These are phyloP conservation scores for Xylariaceae sp. DNA, from an alignment of 2,329 filamentous ascomycete species.

Conservation along the genomic window DNA sequence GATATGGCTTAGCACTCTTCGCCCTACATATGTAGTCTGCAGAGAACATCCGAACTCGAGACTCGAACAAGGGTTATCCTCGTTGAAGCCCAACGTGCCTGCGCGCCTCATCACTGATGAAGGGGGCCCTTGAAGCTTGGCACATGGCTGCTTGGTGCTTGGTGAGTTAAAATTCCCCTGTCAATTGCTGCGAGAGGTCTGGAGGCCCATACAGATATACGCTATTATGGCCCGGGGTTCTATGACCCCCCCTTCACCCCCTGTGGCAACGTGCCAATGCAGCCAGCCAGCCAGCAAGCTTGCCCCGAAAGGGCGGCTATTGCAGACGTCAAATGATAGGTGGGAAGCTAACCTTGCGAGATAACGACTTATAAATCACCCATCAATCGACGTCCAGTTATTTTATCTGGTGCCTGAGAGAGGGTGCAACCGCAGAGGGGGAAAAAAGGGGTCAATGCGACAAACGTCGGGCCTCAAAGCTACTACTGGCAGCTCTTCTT, in stretches of 20 bases:
- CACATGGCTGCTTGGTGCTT: too few relatives aligned
- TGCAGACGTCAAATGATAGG: slow-evolving; percentile 14
- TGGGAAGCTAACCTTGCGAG: neutral
- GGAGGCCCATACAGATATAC: too few relatives aligned
- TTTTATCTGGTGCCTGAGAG: neutral
- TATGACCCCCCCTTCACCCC: too few relatives aligned
- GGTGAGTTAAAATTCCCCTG: slow-evolving; percentile 17
- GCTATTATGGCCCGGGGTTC: too few relatives aligned
- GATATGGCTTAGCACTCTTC: neutral
- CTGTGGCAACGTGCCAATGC: slow-evolving; percentile 2
- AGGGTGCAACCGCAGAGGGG: neutral
- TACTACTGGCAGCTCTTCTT: neutral
- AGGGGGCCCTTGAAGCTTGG: slow-evolving; percentile 7
- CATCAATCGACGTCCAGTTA: neutral
- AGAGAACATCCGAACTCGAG: slow-evolving; percentile 12
- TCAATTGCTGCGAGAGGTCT: slow-evolving; percentile 14
- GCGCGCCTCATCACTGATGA: slow-evolving; percentile 14
- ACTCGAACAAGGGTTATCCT: slow-evolving; percentile 16
- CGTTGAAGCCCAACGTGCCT: neutral
- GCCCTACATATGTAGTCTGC: too few relatives aligned
- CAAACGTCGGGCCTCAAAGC: neutral
- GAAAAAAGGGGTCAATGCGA: neutral
- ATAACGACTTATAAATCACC: too few relatives aligned
- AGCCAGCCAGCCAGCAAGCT: neutral
- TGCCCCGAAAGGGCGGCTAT: slow-evolving; percentile 15